phyloP scores from a whole-genome alignment of 140 eudicot genomes.

The Oenanthe javanica region DNA sequence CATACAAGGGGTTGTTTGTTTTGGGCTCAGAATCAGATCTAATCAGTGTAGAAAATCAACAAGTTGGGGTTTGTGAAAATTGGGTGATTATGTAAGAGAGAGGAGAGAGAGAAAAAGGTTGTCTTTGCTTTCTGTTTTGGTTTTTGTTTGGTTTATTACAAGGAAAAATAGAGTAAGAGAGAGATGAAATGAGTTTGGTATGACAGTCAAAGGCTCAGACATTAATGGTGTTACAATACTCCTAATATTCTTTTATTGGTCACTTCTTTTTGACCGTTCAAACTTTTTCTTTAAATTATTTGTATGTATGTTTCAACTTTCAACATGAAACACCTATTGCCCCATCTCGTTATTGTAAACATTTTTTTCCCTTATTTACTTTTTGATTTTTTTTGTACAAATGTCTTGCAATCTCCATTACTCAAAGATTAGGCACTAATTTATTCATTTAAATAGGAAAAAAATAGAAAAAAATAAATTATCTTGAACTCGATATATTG shows the following conservation, averaged over 20 bases:
- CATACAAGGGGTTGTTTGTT: not conserved
- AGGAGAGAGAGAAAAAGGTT: not conserved
- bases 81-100: slow-evolving; percentile 4
- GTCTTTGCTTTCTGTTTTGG: not conserved
- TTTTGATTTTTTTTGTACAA: too few species aligned
- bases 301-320: slow-evolving; percentile 2
- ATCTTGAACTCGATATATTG: too few species aligned
- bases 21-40: not conserved
- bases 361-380: not conserved
- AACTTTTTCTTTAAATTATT: not conserved
- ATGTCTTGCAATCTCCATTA: too few species aligned
- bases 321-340: not conserved
- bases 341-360: not conserved
- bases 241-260: not conserved
- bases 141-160: not conserved
- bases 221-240: slow-evolving; percentile 6
- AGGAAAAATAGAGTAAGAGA: not conserved
- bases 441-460: not conserved
- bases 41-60: not conserved
- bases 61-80: not conserved
- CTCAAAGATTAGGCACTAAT: too few species aligned
- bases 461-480: not conserved
- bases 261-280: slow-evolving; percentile 35
- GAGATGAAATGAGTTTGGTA: slow-evolving; percentile 1
- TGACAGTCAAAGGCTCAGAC: slow-evolving; percentile 28